Evolutionary conservation across 768 basidiomycete genomes (phyloP).

Genomic region (Podaxis rugospora): DNA sequence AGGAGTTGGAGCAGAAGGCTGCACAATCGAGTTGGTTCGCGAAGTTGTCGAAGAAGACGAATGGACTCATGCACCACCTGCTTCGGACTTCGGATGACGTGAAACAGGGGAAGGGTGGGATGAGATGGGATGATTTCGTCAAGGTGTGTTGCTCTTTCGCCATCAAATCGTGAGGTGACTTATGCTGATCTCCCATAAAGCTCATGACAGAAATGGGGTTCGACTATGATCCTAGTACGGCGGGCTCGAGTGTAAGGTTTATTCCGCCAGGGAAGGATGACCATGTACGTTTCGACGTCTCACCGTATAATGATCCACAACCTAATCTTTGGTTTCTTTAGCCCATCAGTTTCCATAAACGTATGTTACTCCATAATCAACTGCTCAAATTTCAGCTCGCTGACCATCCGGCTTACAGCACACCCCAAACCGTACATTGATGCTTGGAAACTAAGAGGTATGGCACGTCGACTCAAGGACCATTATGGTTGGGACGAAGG

Average conservation of each 20-base stretch:
- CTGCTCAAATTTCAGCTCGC: constrained; percentile 3
- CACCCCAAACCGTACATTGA: constrained; percentile 70
- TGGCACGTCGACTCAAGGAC: constrained; percentile 53
- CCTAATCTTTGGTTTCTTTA: constrained; percentile 19
- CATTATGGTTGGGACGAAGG: constrained; percentile 65
- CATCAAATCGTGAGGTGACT: background rate
- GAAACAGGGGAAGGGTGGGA: constrained; percentile 46
- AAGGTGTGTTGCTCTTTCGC: constrained; percentile 39
- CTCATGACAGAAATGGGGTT: constrained; percentile 81
- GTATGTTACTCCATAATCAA: constrained; percentile 30
- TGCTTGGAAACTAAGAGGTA: constrained; percentile 43
- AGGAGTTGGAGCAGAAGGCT: constrained; percentile 33
- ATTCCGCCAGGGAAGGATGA: constrained; percentile 59
- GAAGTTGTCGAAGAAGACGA: constrained; percentile 55
- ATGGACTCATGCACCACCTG: constrained; percentile 59
- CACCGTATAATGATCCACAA: background rate
- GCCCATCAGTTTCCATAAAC: constrained; percentile 77
- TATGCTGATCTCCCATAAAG: constrained; percentile 27
- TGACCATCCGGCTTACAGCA: constrained; percentile 35
- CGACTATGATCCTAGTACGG: constrained; percentile 64
- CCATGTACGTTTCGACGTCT: constrained; percentile 23
- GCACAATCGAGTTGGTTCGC: constrained; percentile 53
- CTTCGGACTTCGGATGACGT: constrained; percentile 52
- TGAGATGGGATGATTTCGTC: constrained; percentile 81
- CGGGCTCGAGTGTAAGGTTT: constrained; percentile 80